Conservation (phyloP, 2,329 filamentous ascomycete genomes). For the Aspergillus versicolor region DNA sequence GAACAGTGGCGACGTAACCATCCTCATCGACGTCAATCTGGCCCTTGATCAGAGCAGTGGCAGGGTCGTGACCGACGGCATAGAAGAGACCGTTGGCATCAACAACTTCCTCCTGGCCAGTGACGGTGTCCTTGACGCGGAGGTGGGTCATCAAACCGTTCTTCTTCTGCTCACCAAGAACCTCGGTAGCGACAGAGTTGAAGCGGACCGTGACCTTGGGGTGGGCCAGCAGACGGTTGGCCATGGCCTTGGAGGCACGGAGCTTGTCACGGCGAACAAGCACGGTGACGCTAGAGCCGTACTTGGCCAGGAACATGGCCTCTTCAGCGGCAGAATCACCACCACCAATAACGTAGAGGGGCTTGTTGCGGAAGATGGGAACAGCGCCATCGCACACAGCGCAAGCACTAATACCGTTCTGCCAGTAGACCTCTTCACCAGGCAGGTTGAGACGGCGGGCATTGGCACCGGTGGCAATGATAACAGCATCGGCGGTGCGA, state of each 20-base stretch:
- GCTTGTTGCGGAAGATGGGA: conserved; percentile 96
- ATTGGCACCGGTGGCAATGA: conserved; percentile 93
- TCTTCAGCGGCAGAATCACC: conserved; percentile 97
- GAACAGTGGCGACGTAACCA: conserved; percentile 84
- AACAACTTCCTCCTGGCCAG: conserved; percentile 76
- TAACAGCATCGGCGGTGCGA: conserved; percentile 87
- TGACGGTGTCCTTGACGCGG: conserved; percentile 74
- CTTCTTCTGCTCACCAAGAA: conserved; percentile 75
- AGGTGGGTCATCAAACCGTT: conserved; percentile 83
- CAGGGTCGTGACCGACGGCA: conserved; percentile 94
- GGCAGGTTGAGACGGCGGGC: conserved; percentile 77
- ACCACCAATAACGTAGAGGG: conserved; percentile 90
- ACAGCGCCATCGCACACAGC: conserved; percentile 96
- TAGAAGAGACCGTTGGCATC: conserved; percentile 95
- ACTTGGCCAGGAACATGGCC: conserved; percentile 96
- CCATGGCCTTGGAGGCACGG: conserved; percentile 89
- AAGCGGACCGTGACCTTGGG: conserved; percentile 89
- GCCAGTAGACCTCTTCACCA: conserved; percentile 96
- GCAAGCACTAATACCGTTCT: conserved; percentile 92
- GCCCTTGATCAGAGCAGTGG: conserved; percentile 83
- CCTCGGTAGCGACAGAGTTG: conserved; percentile 77
- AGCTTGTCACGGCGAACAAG: conserved; percentile 85
- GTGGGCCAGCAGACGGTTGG: conserved; percentile 74
- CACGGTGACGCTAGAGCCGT: conserved; percentile 91
- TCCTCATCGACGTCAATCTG: conserved; percentile 87